Conservation (phyloP, 2,329 filamentous ascomycete genomes). For the Cladosporium sp. region DNA sequence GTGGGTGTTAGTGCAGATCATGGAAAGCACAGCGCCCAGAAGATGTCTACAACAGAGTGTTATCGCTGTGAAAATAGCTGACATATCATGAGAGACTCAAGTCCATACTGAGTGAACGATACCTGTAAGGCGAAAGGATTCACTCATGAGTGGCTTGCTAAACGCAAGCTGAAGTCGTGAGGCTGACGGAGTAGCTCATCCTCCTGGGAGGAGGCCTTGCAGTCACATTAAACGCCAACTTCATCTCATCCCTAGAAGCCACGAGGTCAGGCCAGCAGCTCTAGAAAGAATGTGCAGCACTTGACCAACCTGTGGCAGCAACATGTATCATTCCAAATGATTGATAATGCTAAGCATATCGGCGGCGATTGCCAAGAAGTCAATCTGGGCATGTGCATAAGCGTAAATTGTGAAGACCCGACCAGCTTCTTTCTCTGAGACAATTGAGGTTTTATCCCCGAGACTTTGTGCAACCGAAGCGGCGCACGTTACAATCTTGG, state of each 20-base stretch:
- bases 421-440: neutral
- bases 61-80: neutral
- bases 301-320: neutral
- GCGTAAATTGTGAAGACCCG: neutral
- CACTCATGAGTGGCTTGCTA: neutral
- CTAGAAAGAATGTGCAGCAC: neutral
- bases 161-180: neutral
- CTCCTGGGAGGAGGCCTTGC: neutral
- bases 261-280: neutral
- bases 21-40: neutral
- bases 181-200: neutral
- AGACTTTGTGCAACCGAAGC: neutral
- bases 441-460: neutral
- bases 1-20: neutral
- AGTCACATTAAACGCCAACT: neutral
- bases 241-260: neutral
- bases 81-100: neutral
- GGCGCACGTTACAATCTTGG: neutral
- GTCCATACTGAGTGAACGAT: neutral
- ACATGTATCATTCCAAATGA: constrained; percentile 1
- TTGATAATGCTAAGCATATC: neutral
- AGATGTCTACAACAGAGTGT: neutral
- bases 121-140: neutral
- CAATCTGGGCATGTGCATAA: constrained; percentile 1
- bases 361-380: neutral